phyloP scores from a whole-genome alignment of 139 green algal species.

The Mychonastes homosphaera region DNA sequence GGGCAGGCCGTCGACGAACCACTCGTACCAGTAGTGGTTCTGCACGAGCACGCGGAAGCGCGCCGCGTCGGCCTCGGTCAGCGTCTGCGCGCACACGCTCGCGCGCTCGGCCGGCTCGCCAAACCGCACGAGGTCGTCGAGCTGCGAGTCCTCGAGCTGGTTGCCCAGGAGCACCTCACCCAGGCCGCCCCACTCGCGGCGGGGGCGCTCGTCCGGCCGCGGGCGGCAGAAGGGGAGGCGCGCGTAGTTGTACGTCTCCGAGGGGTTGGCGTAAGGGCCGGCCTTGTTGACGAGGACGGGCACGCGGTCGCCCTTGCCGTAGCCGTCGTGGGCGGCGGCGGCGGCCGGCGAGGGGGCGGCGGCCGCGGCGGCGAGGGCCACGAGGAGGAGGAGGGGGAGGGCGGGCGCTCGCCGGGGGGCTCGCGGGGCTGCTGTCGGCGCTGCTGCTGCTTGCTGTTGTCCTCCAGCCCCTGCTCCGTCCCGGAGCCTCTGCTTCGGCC shows the following conservation, averaged over 20 bases:
- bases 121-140: constrained; percentile 36
- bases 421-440: no score
- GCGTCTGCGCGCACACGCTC: constrained; percentile 42
- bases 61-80: constrained; percentile 45
- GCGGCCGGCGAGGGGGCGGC: no score
- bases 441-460: no score
- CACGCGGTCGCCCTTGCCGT: not conserved
- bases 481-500: no score
- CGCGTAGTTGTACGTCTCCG: constrained; percentile 97
- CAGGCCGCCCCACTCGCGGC: constrained; percentile 86
- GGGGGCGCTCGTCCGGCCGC: constrained; percentile 27
- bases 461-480: no score
- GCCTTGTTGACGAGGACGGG: constrained; percentile 94
- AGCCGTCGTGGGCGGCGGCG: not conserved
- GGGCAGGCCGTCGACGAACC: constrained; percentile 90
- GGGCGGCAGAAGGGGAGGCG: constrained; percentile 85
- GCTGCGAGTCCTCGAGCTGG: constrained; percentile 84
- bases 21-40: constrained; percentile 74
- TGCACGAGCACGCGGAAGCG: constrained; percentile 51
- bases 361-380: no score
- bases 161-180: constrained; percentile 94
- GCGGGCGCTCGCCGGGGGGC: no score
- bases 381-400: no score
- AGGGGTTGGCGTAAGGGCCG: constrained; percentile 89
- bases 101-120: not conserved